These are phyloP conservation scores for Ustilago nuda DNA, from an alignment of 1,284 basidiomycete species.

Conservation along the genomic window DNA sequence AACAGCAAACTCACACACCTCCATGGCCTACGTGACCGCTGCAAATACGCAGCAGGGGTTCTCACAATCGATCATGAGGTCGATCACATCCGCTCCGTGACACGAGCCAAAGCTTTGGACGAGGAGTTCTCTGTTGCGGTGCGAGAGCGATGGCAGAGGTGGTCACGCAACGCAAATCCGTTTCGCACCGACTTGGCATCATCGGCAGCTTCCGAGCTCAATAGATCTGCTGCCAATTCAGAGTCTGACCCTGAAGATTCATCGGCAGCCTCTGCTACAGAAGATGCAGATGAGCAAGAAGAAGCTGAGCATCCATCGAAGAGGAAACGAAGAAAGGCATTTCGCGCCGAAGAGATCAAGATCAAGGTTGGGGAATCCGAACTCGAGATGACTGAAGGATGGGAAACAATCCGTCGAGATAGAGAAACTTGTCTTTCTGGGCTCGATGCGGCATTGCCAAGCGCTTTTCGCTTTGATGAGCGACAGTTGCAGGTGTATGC, in stretches of 20 bases:
- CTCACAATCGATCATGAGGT: conserved; percentile 33
- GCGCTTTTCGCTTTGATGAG: conserved; percentile 35
- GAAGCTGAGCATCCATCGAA: conserved; percentile 8
- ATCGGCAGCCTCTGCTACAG: conserved; percentile 10
- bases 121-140: conserved; percentile 43
- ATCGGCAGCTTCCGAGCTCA: conserved; percentile 28
- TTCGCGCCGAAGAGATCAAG: conserved; percentile 5
- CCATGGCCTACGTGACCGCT: conserved; percentile 6
- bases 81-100: conserved; percentile 16
- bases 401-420: conserved; percentile 22
- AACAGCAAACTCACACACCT: conserved; percentile 18
- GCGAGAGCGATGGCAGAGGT: conserved; percentile 47
- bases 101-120: conserved; percentile 29
- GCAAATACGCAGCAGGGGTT: conserved; percentile 1
- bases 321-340: conserved; percentile 16
- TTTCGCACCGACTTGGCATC: conserved; percentile 36
- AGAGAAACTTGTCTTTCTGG: conserved; percentile 24
- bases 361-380: conserved; percentile 5
- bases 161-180: conserved; percentile 39
- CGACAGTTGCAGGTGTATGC: conserved; percentile 36
- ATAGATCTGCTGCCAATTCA: background rate
- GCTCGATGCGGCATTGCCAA: conserved; percentile 31
- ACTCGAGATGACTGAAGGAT: conserved; percentile 13
- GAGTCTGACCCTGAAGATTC: conserved; percentile 18
- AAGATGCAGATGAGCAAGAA: conserved; percentile 11